Conservation (phyloP, 148 eudicot species). For the Cornus florida region DNA sequence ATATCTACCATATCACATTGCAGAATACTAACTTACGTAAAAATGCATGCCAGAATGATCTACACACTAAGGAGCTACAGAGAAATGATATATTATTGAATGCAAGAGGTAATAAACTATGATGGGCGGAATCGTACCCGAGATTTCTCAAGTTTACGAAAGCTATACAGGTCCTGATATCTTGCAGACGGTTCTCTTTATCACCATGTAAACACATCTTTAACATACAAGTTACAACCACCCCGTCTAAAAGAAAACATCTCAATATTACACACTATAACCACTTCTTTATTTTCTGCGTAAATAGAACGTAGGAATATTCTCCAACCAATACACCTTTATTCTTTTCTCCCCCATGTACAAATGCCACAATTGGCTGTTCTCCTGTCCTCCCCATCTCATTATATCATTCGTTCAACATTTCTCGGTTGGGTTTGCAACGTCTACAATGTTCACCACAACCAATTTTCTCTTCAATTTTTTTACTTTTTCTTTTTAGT, state of each 20-base stretch:
- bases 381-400: neutral
- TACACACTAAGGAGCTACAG: neutral
- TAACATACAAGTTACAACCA: neutral
- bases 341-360: constrained; percentile 9
- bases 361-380: constrained; percentile 5
- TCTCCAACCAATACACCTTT: neutral
- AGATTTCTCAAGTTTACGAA: constrained; percentile 10
- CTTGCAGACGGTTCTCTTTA: neutral
- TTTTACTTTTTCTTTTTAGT: neutral
- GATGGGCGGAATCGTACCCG: neutral
- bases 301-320: neutral
- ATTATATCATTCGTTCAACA: neutral
- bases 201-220: neutral
- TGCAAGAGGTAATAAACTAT: neutral
- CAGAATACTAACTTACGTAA: neutral
- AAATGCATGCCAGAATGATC: neutral
- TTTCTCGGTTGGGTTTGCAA: neutral
- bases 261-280: neutral
- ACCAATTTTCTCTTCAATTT: neutral
- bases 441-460: neutral
- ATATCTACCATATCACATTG: neutral
- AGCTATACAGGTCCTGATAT: constrained; percentile 15
- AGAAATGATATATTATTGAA: neutral
- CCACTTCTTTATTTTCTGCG: constrained; percentile 11
- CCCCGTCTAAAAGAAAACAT: neutral